Percentiles rank a stretch among this genome's conserved stretches.
These are phyloP conservation scores for Bretschneidera sinensis DNA, from an alignment of 345 rosid species.

Conservation along the genomic window DNA sequence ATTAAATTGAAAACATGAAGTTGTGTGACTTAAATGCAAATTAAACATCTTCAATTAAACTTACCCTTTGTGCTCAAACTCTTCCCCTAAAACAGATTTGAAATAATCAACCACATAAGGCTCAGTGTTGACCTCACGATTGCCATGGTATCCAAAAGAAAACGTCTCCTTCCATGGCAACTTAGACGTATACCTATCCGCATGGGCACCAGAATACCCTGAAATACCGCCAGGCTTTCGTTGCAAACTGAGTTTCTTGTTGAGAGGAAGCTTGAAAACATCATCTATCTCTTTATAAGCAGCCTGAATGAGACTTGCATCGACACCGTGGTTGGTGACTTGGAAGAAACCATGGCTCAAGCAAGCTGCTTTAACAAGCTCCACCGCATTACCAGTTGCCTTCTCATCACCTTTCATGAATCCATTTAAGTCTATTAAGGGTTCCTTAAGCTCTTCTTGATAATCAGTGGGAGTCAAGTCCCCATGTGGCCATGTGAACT, in stretches of 20 bases:
- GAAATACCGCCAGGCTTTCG: slow-evolving; percentile 29
- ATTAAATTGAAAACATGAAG: too few species aligned
- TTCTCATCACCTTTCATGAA: slow-evolving; percentile 33
- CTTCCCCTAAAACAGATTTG: slow-evolving; percentile 39
- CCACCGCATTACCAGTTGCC: slow-evolving; percentile 29
- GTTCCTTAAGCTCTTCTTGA: slow-evolving; percentile 38
- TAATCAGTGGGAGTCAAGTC: slow-evolving; percentile 23
- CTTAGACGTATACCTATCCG: slow-evolving; percentile 43
- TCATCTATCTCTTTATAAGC: slow-evolving; percentile 31
- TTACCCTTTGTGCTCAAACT: slow-evolving; percentile 46
- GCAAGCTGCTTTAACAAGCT: slow-evolving; percentile 43
- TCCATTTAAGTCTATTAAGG: slow-evolving; percentile 43
- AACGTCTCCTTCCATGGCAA: slow-evolving; percentile 71
- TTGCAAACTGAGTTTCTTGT: slow-evolving; percentile 31
- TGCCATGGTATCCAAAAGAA: slow-evolving; percentile 29
- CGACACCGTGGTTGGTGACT: slow-evolving; percentile 51
- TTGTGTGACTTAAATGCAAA: too few species aligned
- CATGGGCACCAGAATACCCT: slow-evolving; percentile 56
- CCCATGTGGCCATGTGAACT: slow-evolving; percentile 46
- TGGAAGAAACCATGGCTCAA: slow-evolving; percentile 56
- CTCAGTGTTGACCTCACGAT: slow-evolving; percentile 7
- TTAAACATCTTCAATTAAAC: too few species aligned
- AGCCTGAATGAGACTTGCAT: slow-evolving; percentile 27
- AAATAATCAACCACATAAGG: slow-evolving; percentile 34
- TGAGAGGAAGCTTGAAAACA: slow-evolving; percentile 38